Conservation (phyloP, 129 eudicot species). For the Flaveria robusta region DNA sequence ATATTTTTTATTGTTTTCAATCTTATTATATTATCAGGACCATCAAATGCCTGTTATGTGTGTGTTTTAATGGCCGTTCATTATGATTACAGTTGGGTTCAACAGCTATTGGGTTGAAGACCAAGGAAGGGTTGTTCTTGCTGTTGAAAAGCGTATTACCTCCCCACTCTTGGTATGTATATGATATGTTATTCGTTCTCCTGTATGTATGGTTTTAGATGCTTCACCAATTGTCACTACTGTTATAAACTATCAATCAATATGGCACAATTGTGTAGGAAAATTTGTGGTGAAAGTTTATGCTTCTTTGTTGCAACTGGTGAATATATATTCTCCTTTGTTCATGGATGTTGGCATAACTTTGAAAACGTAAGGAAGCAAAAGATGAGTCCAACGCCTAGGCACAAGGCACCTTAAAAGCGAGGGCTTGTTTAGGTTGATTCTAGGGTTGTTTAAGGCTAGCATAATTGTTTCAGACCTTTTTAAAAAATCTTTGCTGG, state of each 20-base stretch:
- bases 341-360: neutral
- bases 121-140: slow-evolving; percentile 87
- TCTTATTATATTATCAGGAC: too few species aligned
- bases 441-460: too few species aligned
- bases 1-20: neutral
- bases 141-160: slow-evolving; percentile 90
- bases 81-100: slow-evolving; percentile 72
- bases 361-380: too few species aligned
- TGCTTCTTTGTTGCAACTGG: neutral
- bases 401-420: too few species aligned
- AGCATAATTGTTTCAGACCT: too few species aligned
- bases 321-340: neutral
- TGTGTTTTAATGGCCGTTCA: neutral
- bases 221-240: neutral
- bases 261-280: neutral
- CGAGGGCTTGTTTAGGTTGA: too few species aligned
- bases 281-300: neutral
- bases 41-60: too few species aligned
- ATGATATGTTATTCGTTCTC: too few species aligned
- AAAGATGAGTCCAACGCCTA: too few species aligned
- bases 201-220: too few species aligned
- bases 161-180: slow-evolving; percentile 39
- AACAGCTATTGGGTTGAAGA: slow-evolving; percentile 85
- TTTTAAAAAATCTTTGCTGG: too few species aligned
- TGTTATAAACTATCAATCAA: neutral